Conservation (phyloP, 495 filamentous ascomycete species). For the Penicillium argentinense region DNA sequence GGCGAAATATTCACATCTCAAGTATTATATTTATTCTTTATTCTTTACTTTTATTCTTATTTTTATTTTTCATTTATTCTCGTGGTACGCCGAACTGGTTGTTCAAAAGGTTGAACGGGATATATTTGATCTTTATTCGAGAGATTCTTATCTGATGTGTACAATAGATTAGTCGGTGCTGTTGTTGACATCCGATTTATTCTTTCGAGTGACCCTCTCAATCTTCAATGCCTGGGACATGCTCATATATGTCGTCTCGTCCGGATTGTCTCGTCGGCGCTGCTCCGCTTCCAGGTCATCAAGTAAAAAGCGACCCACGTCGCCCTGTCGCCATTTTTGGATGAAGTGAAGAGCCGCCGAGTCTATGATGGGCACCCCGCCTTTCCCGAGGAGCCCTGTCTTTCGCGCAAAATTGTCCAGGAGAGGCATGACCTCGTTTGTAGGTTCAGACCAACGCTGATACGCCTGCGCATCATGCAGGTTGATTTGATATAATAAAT, state of each 20-base stretch:
- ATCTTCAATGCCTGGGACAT: slow-evolving; percentile 44
- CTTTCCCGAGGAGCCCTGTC: slow-evolving; percentile 75
- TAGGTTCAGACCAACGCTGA: slow-evolving; percentile 63
- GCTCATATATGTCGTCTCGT: slow-evolving; percentile 36
- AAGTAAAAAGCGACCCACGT: slow-evolving; percentile 73
- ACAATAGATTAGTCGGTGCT: slow-evolving; percentile 21
- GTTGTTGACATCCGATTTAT: slow-evolving; percentile 26
- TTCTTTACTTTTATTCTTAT: slow-evolving; percentile 11
- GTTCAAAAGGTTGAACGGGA: slow-evolving; percentile 25
- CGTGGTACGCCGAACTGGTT: slow-evolving; percentile 9
- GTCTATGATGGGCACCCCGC: slow-evolving; percentile 69
- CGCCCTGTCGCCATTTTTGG: slow-evolving; percentile 77
- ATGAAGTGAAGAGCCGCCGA: slow-evolving; percentile 80
- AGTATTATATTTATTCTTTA: slow-evolving; percentile 15
- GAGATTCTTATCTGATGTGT: slow-evolving; percentile 19
- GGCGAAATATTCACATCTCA: slow-evolving; percentile 21
- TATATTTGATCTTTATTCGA: not conserved
- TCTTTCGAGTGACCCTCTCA: slow-evolving; percentile 36
- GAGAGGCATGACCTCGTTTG: slow-evolving; percentile 75
- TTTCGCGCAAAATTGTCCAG: slow-evolving; percentile 65
- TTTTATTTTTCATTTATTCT: slow-evolving; percentile 10
- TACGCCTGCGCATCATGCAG: slow-evolving; percentile 58
- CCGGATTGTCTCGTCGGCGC: slow-evolving; percentile 40
- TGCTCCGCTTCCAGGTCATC: slow-evolving; percentile 70
- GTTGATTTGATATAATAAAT: slow-evolving; percentile 84